A percentile compares a stretch with the other conserved stretches of the same genome.
phyloP scores from a whole-genome alignment of 345 rosid genomes.

The Pelargonium nanum region DNA sequence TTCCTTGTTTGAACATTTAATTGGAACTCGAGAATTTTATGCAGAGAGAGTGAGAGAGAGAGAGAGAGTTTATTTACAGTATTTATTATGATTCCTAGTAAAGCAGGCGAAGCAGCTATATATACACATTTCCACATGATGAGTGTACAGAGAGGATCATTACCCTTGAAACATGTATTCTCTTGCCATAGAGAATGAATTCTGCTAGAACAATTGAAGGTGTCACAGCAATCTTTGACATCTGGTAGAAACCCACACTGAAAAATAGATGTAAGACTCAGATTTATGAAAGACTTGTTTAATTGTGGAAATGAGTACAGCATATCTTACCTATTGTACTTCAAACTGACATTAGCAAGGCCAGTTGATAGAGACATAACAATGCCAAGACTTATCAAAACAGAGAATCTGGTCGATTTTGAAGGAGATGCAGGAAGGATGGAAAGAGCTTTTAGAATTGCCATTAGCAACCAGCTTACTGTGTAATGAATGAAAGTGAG shows the following conservation, averaged over 20 bases:
- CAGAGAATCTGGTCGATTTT: conserved; percentile 43
- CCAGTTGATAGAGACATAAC: conserved; percentile 96
- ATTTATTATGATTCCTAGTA: not conserved
- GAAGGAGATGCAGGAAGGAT: conserved; percentile 66
- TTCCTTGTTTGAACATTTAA: no score
- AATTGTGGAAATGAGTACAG: not conserved
- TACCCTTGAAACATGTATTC: conserved; percentile 72
- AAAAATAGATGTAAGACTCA: conserved; percentile 1
- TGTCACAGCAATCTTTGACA: conserved; percentile 90
- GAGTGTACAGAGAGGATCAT: not conserved
- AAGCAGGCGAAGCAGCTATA: not conserved
- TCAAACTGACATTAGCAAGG: conserved; percentile 95
- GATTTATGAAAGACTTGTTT: not conserved
- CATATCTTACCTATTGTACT: conserved; percentile 67
- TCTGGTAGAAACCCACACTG: conserved; percentile 96
- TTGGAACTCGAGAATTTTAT: no score
- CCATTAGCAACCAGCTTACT: conserved; percentile 75
- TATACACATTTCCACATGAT: not conserved
- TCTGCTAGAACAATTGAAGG: conserved; percentile 92
- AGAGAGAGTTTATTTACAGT: no score
- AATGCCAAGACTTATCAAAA: conserved; percentile 60
- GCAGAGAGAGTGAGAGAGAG: no score
- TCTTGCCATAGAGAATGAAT: conserved; percentile 63
- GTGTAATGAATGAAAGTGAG: conserved; percentile 80
- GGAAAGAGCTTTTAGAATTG: conserved; percentile 55